These are phyloP conservation scores for Phytophthora sp. DNA, from an alignment of 352 stramenopile genomes.

Conservation along the genomic window DNA sequence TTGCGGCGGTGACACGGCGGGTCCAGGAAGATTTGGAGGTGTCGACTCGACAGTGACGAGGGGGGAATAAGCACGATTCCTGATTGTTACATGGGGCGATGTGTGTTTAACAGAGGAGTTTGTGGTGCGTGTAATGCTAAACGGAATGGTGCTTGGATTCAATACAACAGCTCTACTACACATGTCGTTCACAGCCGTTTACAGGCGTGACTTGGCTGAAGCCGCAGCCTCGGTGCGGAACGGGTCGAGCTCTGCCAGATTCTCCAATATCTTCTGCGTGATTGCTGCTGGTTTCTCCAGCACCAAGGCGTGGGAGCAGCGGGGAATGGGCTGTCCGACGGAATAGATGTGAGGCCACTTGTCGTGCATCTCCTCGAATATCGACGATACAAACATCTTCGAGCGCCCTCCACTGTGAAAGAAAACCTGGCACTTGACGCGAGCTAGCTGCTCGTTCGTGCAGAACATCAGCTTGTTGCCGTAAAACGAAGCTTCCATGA, in stretches of 20 bases:
- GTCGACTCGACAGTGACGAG: slow-evolving; percentile 3
- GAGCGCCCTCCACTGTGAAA: slow-evolving; percentile 23
- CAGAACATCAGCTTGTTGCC: slow-evolving; percentile 30
- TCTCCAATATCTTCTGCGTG: slow-evolving; percentile 33
- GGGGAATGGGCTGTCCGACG: slow-evolving; percentile 26
- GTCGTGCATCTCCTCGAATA: slow-evolving; percentile 20
- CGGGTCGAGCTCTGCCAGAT: slow-evolving; percentile 25
- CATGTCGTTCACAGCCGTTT: no score
- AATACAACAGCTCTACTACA: no score
- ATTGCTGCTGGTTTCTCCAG: slow-evolving; percentile 42
- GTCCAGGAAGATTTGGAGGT: background rate
- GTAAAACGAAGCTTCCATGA: slow-evolving; percentile 40
- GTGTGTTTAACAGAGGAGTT: background rate
- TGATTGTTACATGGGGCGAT: slow-evolving; percentile 8
- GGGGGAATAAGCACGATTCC: slow-evolving; percentile 4
- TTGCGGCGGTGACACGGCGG: background rate
- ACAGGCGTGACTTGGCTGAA: slow-evolving; percentile 7
- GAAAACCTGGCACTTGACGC: slow-evolving; percentile 15
- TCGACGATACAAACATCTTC: slow-evolving; percentile 23
- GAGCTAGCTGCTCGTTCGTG: slow-evolving; percentile 22
- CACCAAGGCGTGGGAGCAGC: slow-evolving; percentile 40
- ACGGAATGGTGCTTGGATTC: background rate
- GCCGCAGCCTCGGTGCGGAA: slow-evolving; percentile 1
- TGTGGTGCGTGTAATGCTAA: background rate
- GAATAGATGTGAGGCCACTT: slow-evolving; percentile 38